Evolutionary conservation across 1,284 basidiomycete species (phyloP), one percentile per base, ranked within the genome.

Genomic region (Marasmius oreades): DNA sequence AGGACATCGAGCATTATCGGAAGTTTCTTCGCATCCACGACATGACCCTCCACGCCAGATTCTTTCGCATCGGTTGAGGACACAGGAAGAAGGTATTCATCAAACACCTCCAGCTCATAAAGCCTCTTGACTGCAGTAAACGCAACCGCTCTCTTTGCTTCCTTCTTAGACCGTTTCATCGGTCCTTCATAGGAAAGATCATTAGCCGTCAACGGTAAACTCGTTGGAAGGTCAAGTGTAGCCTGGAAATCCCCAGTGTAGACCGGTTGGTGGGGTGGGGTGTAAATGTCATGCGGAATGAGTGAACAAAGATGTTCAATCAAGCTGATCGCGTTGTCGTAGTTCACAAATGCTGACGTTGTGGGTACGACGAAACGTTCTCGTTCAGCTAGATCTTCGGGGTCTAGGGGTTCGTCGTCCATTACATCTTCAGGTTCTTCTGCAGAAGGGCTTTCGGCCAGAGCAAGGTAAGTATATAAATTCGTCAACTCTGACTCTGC

Each of bases 61-160:
- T 42, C 77, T 45, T 73, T 73, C 22, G 73, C 74, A 50, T 70
- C 72, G 56, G 67, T 68, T 50, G 73, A 77, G 1, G 76, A 71
- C 26, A 74, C 69, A 11, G 92, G 91, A 8, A 92, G 76, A 1
- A 95, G 77, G 64, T 90, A 86, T 54, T 91, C 84, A 63, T 94
- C 86, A 63, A 93, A 86, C 5, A 91, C 85, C 47, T 86, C 80
- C n/a, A 90, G 72, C 37, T 75, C 73, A 60, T 86, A 80, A 20
- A 95, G 74, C 3, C 76, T 73, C 61, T 81, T 84, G 23, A 90
- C 88, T 1, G 88, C 90, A 57, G 81, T 69, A 66, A 92, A 94
- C 0, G 91, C 88, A 8, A 82, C 91, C 1, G 88, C 85, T 16
- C 90, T 84, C 65, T 85, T 91, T 1, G 92, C 91, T 65, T 90